phyloP scores from a whole-genome alignment of 192 early-diverging fungal species.

The Helicostylum pulchrum region DNA sequence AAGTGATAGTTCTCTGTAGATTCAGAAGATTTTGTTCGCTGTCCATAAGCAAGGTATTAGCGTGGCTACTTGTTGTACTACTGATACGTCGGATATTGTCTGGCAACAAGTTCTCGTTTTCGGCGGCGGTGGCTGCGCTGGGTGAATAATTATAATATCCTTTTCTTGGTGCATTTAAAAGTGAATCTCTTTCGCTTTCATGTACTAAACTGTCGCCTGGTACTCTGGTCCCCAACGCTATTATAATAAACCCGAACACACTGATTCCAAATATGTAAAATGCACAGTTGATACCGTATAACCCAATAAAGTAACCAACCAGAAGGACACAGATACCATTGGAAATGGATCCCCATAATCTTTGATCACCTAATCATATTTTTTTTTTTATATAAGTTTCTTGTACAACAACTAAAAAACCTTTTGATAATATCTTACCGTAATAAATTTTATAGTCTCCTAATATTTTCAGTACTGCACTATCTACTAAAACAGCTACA shows the following conservation, averaged over 20 bases:
- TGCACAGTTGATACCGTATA: constrained; percentile 16
- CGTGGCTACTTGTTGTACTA: constrained; percentile 28
- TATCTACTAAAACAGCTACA: constrained; percentile 33
- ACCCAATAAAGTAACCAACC: constrained; percentile 23
- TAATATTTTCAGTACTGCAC: constrained; percentile 39
- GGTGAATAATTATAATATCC: no score
- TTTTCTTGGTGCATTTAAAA: constrained; percentile 11
- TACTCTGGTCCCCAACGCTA: constrained; percentile 19
- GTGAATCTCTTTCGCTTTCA: constrained; percentile 10
- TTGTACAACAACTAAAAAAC: neutral
- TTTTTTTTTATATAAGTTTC: neutral
- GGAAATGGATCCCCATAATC: constrained; percentile 34
- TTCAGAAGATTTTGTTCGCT: constrained; percentile 8
- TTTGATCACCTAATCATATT: constrained; percentile 28
- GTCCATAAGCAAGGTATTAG: constrained; percentile 24
- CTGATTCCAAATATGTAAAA: constrained; percentile 34
- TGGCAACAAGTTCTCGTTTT: neutral
- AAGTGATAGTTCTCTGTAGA: constrained; percentile 14
- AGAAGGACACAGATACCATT: constrained; percentile 26
- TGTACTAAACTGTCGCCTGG: neutral
- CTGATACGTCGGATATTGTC: constrained; percentile 10
- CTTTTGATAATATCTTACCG: constrained; percentile 22
- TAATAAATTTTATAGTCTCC: constrained; percentile 40
- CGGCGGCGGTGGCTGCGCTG: no score
- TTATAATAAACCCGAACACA: constrained; percentile 14